These are phyloP conservation scores for Fomitopsis pulvina DNA, from an alignment of 768 basidiomycete species.

Conservation along the genomic window DNA sequence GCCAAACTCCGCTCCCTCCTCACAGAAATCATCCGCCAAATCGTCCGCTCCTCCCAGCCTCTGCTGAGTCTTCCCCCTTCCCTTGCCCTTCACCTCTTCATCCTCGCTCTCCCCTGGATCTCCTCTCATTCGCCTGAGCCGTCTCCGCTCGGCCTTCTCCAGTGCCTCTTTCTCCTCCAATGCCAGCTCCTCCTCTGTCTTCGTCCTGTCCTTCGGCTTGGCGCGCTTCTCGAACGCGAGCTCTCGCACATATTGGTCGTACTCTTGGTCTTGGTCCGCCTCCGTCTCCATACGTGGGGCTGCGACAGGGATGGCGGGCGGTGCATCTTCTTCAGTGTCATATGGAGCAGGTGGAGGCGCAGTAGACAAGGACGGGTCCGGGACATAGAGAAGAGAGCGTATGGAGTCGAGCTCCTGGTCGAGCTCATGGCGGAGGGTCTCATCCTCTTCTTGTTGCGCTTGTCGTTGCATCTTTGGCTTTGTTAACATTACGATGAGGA, in stretches of 20 bases:
- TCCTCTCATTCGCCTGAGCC: slow-evolving; percentile 83
- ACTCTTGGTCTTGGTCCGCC: slow-evolving; percentile 52
- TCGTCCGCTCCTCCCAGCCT: slow-evolving; percentile 73
- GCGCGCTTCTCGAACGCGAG: slow-evolving; percentile 91
- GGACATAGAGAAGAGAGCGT: slow-evolving; percentile 61
- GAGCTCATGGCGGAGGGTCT: slow-evolving; percentile 78
- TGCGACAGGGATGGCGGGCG: background rate
- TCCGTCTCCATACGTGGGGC: background rate
- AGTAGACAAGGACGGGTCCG: slow-evolving; percentile 36
- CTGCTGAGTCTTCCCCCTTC: slow-evolving; percentile 40
- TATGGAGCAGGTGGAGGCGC: background rate
- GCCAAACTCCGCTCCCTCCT: slow-evolving; percentile 28
- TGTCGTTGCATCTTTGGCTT: slow-evolving; percentile 69
- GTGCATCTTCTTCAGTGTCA: background rate
- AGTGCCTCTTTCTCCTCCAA: slow-evolving; percentile 80
- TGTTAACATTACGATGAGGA: background rate
- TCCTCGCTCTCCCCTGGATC: slow-evolving; percentile 60
- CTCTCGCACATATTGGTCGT: slow-evolving; percentile 88
- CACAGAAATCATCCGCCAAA: slow-evolving; percentile 77
- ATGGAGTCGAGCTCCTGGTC: slow-evolving; percentile 84
- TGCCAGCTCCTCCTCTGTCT: slow-evolving; percentile 93
- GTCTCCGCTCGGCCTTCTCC: slow-evolving; percentile 76
- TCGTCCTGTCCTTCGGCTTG: slow-evolving; percentile 90
- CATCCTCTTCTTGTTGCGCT: slow-evolving; percentile 79
- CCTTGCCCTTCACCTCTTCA: slow-evolving; percentile 38